Evolutionary conservation across 106 monocot genomes (phyloP).

Genomic region (Dendrobium officinale): DNA sequence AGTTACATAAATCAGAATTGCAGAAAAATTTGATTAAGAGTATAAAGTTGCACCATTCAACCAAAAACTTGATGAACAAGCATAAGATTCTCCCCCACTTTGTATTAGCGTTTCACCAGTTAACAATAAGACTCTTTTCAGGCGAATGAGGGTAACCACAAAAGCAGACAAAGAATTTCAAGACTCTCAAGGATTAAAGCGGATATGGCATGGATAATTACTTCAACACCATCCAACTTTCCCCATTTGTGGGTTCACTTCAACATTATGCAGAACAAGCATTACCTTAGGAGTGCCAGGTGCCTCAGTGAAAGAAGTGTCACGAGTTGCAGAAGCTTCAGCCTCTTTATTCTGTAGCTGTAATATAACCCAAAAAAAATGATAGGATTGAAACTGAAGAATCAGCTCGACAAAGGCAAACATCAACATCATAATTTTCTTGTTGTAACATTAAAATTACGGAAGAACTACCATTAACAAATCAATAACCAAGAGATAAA

Average conservation of each 20-base stretch:
- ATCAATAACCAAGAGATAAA: too few relatives aligned
- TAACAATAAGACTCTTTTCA: not conserved
- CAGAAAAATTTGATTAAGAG: not conserved
- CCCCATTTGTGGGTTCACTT: not conserved
- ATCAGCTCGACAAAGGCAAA: not conserved
- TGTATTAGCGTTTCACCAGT: not conserved
- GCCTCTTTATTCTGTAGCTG: constrained; percentile 71
- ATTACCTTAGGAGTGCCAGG: constrained; percentile 79
- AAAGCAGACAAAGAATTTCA: not conserved
- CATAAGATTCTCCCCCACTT: not conserved
- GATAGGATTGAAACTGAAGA: not conserved
- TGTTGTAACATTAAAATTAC: not conserved
- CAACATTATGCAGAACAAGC: not conserved
- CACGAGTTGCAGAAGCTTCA: constrained; percentile 61
- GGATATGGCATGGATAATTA: not conserved
- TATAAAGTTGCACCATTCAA: not conserved
- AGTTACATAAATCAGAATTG: not conserved
- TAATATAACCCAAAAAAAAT: not conserved
- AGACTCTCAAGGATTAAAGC: not conserved
- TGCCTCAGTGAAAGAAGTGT: constrained; percentile 47
- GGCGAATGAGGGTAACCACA: not conserved
- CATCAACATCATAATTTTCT: not conserved
- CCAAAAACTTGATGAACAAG: not conserved
- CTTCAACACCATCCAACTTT: not conserved
- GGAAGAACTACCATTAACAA: not conserved